These are phyloP conservation scores for Vaccinium vitisidaea DNA, from an alignment of 148 eudicot species.

Conservation along the genomic window DNA sequence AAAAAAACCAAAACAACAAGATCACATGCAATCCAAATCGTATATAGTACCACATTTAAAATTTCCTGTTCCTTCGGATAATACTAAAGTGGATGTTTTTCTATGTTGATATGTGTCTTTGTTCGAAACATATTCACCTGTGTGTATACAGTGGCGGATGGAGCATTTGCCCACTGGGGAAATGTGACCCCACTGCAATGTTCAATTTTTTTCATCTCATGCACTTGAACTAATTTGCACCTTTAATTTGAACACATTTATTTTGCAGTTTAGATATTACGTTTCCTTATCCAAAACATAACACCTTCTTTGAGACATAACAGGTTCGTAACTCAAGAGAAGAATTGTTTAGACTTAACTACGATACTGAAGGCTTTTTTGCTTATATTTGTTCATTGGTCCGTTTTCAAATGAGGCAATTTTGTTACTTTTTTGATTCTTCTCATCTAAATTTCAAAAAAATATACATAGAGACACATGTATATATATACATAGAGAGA, in stretches of 20 bases:
- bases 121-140: too few species aligned
- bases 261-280: background rate
- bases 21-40: background rate
- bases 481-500: background rate
- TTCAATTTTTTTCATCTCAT: too few species aligned
- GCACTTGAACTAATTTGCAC: too few species aligned
- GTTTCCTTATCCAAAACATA: background rate
- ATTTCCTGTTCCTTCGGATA: background rate
- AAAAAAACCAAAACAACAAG: background rate
- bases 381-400: background rate
- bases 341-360: background rate
- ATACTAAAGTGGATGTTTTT: background rate
- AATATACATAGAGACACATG: background rate
- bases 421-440: background rate
- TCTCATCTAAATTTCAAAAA: background rate
- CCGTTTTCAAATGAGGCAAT: background rate
- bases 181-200: too few species aligned
- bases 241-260: too few species aligned
- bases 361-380: background rate
- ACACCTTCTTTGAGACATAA: background rate
- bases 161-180: too few species aligned
- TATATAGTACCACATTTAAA: background rate
- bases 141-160: too few species aligned
- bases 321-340: background rate
- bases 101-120: too few species aligned